Evolutionary conservation across 148 eudicot species (phyloP).

Genomic region (Nepenthes mirabilis): DNA sequence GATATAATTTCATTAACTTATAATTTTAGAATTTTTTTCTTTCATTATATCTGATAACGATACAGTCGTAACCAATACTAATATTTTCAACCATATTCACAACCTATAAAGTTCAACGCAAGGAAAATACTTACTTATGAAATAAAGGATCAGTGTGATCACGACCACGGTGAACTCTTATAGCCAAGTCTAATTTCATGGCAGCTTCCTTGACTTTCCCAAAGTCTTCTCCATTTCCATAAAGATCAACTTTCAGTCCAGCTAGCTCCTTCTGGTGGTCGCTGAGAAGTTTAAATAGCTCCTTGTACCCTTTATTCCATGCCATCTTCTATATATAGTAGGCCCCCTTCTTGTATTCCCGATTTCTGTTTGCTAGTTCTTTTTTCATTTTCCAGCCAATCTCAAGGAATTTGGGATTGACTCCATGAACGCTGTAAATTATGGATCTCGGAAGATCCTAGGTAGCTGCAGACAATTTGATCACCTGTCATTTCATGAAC

Average conservation of each 20-base stretch:
- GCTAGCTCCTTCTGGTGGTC: slow-evolving; percentile 60
- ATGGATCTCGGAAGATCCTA: slow-evolving; percentile 86
- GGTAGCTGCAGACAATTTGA: slow-evolving; percentile 80
- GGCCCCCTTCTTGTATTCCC: slow-evolving; percentile 56
- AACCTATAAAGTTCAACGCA: no score
- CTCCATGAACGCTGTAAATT: slow-evolving; percentile 91
- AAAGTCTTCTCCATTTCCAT: slow-evolving; percentile 80
- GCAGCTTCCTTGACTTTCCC: slow-evolving; percentile 54
- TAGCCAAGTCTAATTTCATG: slow-evolving; percentile 37
- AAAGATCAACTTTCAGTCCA: slow-evolving; percentile 73
- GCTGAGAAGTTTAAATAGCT: slow-evolving; percentile 63
- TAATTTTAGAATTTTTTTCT: no score
- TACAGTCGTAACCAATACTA: no score
- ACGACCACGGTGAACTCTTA: slow-evolving; percentile 73
- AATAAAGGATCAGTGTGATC: slow-evolving; percentile 93
- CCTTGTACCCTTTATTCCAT: slow-evolving; percentile 85
- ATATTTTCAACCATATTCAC: no score
- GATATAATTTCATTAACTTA: no score
- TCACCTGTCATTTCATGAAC: slow-evolving; percentile 29
- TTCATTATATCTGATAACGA: no score
- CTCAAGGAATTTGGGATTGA: slow-evolving; percentile 82
- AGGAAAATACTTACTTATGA: slow-evolving; percentile 52
- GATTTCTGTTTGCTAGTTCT: slow-evolving; percentile 24
- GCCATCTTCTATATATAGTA: slow-evolving; percentile 79
- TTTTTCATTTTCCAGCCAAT: slow-evolving; percentile 66